These are phyloP conservation scores for Pseudevernia furfuracea DNA, from an alignment of 495 filamentous ascomycete species.

Conservation along the genomic window DNA sequence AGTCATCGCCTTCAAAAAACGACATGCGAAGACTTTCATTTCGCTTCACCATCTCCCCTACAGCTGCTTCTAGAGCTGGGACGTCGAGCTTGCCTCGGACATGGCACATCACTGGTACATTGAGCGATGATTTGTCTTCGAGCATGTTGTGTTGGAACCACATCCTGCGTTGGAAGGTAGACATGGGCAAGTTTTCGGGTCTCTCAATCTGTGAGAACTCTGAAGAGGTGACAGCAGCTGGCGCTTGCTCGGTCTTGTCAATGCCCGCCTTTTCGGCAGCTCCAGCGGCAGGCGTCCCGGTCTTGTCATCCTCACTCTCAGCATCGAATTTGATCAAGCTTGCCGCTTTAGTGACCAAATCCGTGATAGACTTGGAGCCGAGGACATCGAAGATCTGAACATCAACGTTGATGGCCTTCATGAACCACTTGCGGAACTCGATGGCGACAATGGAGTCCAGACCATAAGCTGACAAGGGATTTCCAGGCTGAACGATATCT, in stretches of 20 bases:
- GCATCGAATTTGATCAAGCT: constrained; percentile 17
- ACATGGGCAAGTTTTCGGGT: constrained; percentile 27
- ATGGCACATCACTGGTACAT: constrained; percentile 28
- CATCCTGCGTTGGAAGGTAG: constrained; percentile 28
- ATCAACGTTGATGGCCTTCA: constrained; percentile 20
- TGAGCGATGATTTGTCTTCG: constrained; percentile 33
- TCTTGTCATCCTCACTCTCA: neutral
- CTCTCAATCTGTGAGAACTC: constrained; percentile 15
- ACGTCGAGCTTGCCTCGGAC: constrained; percentile 28
- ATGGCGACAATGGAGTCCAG: constrained; percentile 40
- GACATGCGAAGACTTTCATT: constrained; percentile 34
- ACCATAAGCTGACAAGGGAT: constrained; percentile 31
- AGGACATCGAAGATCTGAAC: constrained; percentile 27
- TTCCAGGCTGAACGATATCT: constrained; percentile 27
- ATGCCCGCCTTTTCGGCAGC: constrained; percentile 8
- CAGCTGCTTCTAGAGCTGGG: constrained; percentile 24
- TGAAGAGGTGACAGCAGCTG: neutral
- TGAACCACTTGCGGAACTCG: constrained; percentile 38
- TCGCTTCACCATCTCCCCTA: constrained; percentile 23
- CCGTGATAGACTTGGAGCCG: constrained; percentile 23
- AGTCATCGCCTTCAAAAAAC: constrained; percentile 27
- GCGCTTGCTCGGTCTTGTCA: constrained; percentile 3
- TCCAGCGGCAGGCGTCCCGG: neutral
- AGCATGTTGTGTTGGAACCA: constrained; percentile 30
- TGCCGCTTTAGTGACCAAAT: constrained; percentile 21